A percentile compares a stretch with the other conserved stretches of the same genome.
phyloP scores from a whole-genome alignment of 495 filamentous ascomycete species.

The Recurvomyces mirabilis region DNA sequence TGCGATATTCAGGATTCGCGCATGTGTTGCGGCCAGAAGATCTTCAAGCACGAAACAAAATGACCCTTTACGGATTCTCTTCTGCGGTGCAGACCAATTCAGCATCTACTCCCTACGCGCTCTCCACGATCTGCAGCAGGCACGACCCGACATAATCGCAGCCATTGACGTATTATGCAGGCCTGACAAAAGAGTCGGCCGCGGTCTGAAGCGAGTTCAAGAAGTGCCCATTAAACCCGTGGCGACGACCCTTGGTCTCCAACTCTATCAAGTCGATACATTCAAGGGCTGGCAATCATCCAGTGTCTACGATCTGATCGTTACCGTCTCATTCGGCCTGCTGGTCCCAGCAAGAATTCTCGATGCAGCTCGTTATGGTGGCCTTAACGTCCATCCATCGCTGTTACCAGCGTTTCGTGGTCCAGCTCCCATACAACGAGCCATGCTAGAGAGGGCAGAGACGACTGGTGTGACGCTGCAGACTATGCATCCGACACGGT shows the following conservation, averaged over 20 bases:
- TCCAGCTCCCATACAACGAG: conserved; percentile 57
- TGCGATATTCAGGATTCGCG: no score
- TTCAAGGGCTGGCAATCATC: conserved; percentile 77
- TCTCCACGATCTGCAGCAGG: conserved; percentile 47
- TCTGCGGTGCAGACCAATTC: conserved; percentile 90
- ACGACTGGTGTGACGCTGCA: conserved; percentile 70
- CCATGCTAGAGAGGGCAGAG: conserved; percentile 47
- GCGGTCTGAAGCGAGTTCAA: conserved; percentile 49
- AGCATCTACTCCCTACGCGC: conserved; percentile 69
- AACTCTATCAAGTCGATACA: conserved; percentile 62
- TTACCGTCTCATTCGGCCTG: conserved; percentile 93
- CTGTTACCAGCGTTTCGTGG: conserved; percentile 74
- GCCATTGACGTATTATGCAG: conserved; percentile 84
- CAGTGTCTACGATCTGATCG: conserved; percentile 61
- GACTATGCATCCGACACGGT: conserved; percentile 60
- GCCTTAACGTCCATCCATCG: conserved; percentile 92
- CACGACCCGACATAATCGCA: conserved; percentile 42
- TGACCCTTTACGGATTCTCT: conserved; percentile 76
- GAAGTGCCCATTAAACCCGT: conserved; percentile 63
- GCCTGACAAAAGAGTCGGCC: conserved; percentile 61
- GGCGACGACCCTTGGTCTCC: conserved; percentile 50
- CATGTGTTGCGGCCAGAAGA: no score
- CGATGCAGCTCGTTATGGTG: conserved; percentile 59
- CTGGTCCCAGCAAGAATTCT: conserved; percentile 73
- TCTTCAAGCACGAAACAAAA: no score